Conservation (phyloP, 345 rosid species). For the Arabidopsis thaliana region DNA sequence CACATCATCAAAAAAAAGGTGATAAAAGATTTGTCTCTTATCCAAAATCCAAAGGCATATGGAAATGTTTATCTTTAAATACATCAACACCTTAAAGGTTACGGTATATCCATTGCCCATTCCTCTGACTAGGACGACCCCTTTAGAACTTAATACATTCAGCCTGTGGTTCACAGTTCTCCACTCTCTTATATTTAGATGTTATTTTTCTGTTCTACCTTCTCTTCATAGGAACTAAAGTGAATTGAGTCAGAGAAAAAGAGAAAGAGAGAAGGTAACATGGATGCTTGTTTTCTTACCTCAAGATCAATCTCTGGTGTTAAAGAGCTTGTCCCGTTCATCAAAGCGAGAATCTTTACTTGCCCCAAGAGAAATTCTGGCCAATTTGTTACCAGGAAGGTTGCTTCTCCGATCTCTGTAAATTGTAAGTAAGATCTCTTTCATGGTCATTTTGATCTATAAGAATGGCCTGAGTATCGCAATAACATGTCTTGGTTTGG, state of each 20-base stretch:
- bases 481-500: conserved; percentile 10
- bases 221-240: conserved; percentile 21
- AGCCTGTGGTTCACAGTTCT: conserved; percentile 53
- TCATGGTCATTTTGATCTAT: not conserved
- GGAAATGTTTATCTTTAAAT: conserved; percentile 38
- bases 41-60: conserved; percentile 40
- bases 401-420: conserved; percentile 47
- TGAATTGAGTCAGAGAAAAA: conserved; percentile 23
- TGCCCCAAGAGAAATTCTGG: conserved; percentile 48
- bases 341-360: conserved; percentile 50
- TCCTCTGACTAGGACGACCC: conserved; percentile 39
- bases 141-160: conserved; percentile 21
- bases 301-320: conserved; percentile 62
- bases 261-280: conserved; percentile 31
- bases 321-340: conserved; percentile 49
- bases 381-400: conserved; percentile 47
- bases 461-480: not conserved
- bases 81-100: conserved; percentile 28
- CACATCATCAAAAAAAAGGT: conserved; percentile 31
- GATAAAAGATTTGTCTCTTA: conserved; percentile 41
- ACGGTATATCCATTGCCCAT: conserved; percentile 57
- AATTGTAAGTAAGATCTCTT: conserved; percentile 53
- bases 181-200: conserved; percentile 38
- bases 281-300: conserved; percentile 80
- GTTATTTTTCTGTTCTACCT: conserved; percentile 2